These are phyloP conservation scores for Gorgonomyces haynaldii DNA, from an alignment of 192 early-diverging fungal species.

Conservation along the genomic window DNA sequence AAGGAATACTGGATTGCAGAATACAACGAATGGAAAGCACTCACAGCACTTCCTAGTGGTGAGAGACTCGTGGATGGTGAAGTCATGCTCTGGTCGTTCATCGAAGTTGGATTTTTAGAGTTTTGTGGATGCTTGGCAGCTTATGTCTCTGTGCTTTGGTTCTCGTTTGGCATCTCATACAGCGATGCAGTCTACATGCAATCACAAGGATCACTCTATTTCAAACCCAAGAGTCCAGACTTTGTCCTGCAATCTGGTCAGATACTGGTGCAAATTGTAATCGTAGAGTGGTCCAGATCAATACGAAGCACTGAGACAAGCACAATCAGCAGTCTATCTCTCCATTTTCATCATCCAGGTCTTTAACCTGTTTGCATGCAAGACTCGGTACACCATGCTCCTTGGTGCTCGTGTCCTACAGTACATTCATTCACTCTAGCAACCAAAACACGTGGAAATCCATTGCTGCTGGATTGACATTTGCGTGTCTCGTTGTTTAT, in stretches of 20 bases:
- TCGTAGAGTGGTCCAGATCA: slow-evolving; percentile 38
- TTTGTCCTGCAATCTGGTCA: slow-evolving; percentile 18
- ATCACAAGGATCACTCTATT: slow-evolving; percentile 19
- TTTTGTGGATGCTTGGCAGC: slow-evolving; percentile 49
- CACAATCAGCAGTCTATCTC: slow-evolving; percentile 67
- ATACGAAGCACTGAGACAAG: slow-evolving; percentile 58
- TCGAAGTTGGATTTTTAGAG: slow-evolving; percentile 79
- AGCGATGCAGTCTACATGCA: slow-evolving; percentile 36
- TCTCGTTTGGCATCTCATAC: slow-evolving; percentile 52
- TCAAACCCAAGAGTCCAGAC: slow-evolving; percentile 29
- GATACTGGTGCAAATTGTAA: slow-evolving; percentile 14
- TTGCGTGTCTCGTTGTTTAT: slow-evolving; percentile 36
- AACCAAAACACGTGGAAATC: slow-evolving; percentile 22
- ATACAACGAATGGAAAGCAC: slow-evolving; percentile 15
- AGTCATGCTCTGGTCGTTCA: slow-evolving; percentile 74
- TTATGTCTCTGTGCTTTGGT: slow-evolving; percentile 74
- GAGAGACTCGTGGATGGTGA: slow-evolving; percentile 83
- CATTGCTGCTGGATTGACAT: slow-evolving; percentile 10
- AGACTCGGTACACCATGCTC: slow-evolving; percentile 62
- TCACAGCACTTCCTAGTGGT: slow-evolving; percentile 28
- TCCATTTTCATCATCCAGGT: slow-evolving; percentile 78
- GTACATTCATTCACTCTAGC: slow-evolving; percentile 28
- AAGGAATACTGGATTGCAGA: slow-evolving; percentile 32
- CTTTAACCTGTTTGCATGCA: slow-evolving; percentile 91
- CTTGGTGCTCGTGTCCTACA: slow-evolving; percentile 72